Percentiles rank a stretch among this genome's conserved stretches.
phyloP scores from a whole-genome alignment of 768 basidiomycete species.

The Termitomyces sp. region DNA sequence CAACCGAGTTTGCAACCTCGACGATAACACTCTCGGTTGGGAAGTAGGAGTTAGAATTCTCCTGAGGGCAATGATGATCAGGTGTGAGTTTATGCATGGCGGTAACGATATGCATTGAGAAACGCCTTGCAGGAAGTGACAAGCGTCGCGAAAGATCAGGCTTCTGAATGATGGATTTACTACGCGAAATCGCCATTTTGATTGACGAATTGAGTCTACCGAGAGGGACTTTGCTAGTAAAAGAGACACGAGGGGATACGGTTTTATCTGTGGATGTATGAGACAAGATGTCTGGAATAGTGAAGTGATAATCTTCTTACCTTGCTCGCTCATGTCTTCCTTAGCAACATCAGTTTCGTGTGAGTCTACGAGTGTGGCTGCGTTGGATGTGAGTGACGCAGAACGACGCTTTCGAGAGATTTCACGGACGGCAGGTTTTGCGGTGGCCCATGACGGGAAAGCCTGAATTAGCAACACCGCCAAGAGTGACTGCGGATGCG shows the following conservation, averaged over 20 bases:
- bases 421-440: background rate
- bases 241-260: background rate
- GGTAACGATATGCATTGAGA: background rate
- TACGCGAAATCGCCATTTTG: background rate
- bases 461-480: background rate
- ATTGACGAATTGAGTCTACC: background rate
- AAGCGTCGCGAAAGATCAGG: background rate
- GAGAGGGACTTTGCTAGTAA: background rate
- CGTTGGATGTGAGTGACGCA: background rate
- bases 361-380: background rate
- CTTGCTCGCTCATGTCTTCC: background rate
- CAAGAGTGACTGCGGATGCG: slow-evolving; percentile 1
- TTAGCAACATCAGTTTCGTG: background rate
- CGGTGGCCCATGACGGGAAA: background rate
- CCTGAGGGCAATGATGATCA: background rate
- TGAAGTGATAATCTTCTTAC: background rate
- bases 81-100: background rate
- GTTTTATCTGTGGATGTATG: background rate
- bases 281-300: background rate
- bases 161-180: background rate
- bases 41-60: background rate
- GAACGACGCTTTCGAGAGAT: slow-evolving; percentile 1
- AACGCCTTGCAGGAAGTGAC: background rate
- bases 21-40: background rate
- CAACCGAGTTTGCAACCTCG: background rate